phyloP scores from a whole-genome alignment of 345 rosid species.

The Nephelium lappaceum region DNA sequence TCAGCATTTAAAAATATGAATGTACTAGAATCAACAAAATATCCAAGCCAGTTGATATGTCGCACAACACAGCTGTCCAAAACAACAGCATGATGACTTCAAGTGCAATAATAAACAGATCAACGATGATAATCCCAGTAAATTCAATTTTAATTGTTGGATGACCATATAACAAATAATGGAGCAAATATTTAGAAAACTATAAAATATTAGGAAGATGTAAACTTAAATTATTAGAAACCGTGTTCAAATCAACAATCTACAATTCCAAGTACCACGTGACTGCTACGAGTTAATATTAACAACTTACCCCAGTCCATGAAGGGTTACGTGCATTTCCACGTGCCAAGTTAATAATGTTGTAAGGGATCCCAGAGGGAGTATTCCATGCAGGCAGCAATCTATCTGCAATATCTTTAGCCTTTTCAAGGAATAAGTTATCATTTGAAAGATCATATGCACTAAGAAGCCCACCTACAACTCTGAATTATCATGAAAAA shows the following conservation, averaged over 20 bases:
- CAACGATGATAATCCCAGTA: neutral
- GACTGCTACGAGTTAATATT: neutral
- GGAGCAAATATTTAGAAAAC: neutral
- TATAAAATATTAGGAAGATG: neutral
- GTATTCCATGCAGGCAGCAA: constrained; percentile 97
- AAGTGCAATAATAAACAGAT: neutral
- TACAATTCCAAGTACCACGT: neutral
- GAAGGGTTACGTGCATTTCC: constrained; percentile 84
- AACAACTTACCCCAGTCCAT: constrained; percentile 89
- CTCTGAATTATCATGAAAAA: constrained; percentile 52
- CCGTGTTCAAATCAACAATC: neutral
- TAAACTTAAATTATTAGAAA: neutral
- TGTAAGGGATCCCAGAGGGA: constrained; percentile 82
- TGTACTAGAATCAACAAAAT: neutral
- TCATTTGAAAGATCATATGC: constrained; percentile 93
- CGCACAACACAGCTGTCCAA: neutral
- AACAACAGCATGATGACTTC: neutral
- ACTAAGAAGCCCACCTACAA: constrained; percentile 98
- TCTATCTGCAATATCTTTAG: constrained; percentile 93
- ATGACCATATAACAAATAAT: neutral
- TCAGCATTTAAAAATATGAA: neutral
- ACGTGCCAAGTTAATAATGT: constrained; percentile 74
- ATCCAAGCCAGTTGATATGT: neutral
- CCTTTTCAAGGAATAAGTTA: constrained; percentile 88
- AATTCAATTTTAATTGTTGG: neutral